phyloP scores from a whole-genome alignment of 177 flowering plant species.

The Vitis hybrid region DNA sequence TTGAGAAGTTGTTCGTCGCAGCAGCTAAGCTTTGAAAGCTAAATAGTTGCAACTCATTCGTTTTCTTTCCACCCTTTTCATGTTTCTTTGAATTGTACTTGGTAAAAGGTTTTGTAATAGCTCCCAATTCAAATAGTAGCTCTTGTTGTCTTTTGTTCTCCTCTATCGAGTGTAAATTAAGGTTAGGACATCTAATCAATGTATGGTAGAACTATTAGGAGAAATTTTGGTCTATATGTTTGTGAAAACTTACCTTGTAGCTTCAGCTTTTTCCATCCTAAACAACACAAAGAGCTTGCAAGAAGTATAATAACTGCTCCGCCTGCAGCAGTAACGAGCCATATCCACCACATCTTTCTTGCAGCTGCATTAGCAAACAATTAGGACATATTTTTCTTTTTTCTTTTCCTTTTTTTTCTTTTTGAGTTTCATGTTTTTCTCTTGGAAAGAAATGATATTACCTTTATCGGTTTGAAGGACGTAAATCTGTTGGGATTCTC shows the following conservation, averaged over 20 bases:
- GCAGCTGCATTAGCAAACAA: not conserved
- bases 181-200: not conserved
- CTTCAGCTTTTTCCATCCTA: not conserved
- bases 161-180: not conserved
- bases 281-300: not conserved
- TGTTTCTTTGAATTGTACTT: not conserved
- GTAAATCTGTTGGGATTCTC: no score
- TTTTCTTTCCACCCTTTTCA: constrained; percentile 4
- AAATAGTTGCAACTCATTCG: constrained; percentile 15
- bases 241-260: constrained; percentile 1
- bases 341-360: not conserved
- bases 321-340: not conserved
- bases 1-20: constrained; percentile 22
- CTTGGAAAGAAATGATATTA: not conserved
- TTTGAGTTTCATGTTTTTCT: no score
- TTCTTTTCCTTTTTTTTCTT: no score
- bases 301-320: not conserved
- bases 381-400: not conserved
- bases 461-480: constrained; percentile 1
- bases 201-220: not conserved
- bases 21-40: constrained; percentile 12
- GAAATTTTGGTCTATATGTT: not conserved
- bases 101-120: not conserved
- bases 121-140: no score
- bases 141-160: not conserved